Evolutionary conservation across 2,329 filamentous ascomycete genomes (phyloP), one percentile per base, ranked within the genome.

Genomic region (Apiospora sp.): DNA sequence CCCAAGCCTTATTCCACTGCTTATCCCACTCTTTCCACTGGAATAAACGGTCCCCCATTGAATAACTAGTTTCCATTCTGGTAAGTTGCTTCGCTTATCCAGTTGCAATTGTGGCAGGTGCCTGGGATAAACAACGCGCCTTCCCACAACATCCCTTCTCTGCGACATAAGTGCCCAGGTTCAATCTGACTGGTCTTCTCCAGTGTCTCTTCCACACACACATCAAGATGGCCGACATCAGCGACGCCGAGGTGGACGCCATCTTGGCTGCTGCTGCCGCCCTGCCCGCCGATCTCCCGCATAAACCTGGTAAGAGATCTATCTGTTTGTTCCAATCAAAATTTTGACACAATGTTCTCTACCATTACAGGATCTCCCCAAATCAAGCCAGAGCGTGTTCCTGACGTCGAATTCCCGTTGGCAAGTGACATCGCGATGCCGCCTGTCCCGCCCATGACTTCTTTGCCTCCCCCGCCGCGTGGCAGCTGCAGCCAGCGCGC

Each of bases 1-100:
- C 34, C 58, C 34, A 64, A 64, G 58, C 58, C 58, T 34, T 64
- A 34, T 16, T 16, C 58, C 37, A n/a, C 30, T 64, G 58, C 58
- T 64, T 64, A 64, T 64, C 58, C 41, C 58, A 64, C 58, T n/a
- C 10, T n/a, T 13, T 64, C 30, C 8, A 64, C 41, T 64, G 34
- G 22, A n/a, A n/a, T 41, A 37, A n/a, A 4, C 19, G 3, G n/a
- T 64, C 3, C n/a, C 54, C 7, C 19, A n/a, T 64, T 41, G 10
- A 64, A 49, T 49, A 49, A 30, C 4, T 30, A 30, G n/a, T n/a
- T n/a, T n/a, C n/a, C n/a, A n/a, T n/a, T n/a, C 22, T 5, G 4
- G 51, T 58, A 34, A 58, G 51, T 34, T 12, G 14, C 27, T 34
- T 58, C 34, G 19, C 19, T 54, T 27, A 27, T 3, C 27, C 14